A percentile compares a stretch with the other conserved stretches of the same genome.
Evolutionary conservation across 495 filamentous ascomycete genomes (phyloP).

Genomic region (Pyrenula aspistea): DNA sequence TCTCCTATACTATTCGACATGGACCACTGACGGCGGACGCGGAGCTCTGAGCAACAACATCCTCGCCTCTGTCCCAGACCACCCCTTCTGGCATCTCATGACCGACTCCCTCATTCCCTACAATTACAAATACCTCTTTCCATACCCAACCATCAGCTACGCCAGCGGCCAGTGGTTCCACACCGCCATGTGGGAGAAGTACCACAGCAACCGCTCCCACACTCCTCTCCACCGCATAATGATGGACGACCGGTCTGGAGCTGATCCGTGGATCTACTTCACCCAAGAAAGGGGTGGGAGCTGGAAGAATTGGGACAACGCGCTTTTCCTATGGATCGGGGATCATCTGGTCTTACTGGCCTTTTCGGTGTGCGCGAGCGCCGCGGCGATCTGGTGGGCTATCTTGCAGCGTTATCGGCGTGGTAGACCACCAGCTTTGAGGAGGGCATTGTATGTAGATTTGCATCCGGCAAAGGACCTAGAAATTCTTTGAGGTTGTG

Average conservation of each 20-base stretch:
- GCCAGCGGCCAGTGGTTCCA: slow-evolving; percentile 10
- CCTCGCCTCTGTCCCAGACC: slow-evolving; percentile 5
- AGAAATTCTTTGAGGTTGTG: too few species aligned
- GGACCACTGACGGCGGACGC: slow-evolving; percentile 7
- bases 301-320: slow-evolving; percentile 28
- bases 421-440: neutral
- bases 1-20: slow-evolving; percentile 9
- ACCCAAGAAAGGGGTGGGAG: slow-evolving; percentile 26
- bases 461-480: too few species aligned
- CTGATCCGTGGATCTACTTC: slow-evolving; percentile 27
- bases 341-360: neutral
- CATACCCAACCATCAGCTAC: slow-evolving; percentile 9
- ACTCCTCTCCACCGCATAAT: slow-evolving; percentile 17
- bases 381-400: neutral
- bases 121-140: slow-evolving; percentile 5
- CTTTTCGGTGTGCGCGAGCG: neutral
- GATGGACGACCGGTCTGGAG: slow-evolving; percentile 23
- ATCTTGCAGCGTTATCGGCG: neutral
- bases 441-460: neutral
- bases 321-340: neutral
- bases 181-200: slow-evolving; percentile 12
- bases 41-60: slow-evolving; percentile 12
- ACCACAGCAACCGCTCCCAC: slow-evolving; percentile 3
- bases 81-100: slow-evolving; percentile 9
- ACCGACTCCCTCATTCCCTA: slow-evolving; percentile 7